Conservation (phyloP, 2,329 filamentous ascomycete species). For the Phialemonium atrogriseum region DNA sequence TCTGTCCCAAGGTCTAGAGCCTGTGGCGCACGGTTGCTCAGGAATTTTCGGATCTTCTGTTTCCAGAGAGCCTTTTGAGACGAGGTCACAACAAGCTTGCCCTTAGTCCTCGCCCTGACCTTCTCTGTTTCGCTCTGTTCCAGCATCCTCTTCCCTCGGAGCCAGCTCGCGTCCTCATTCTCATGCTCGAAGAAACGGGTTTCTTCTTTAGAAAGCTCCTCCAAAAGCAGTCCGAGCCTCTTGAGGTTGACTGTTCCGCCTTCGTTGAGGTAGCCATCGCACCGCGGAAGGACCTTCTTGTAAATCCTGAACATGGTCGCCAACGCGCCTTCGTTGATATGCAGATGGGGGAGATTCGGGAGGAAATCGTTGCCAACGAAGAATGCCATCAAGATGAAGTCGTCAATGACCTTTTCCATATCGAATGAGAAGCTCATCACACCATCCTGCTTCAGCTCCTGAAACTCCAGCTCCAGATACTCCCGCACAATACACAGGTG, state of each 20-base stretch:
- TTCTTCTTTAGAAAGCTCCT: conserved; percentile 82
- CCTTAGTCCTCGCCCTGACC: conserved; percentile 43
- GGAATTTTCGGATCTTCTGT: conserved; percentile 70
- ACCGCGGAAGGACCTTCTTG: conserved; percentile 78
- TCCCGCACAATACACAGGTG: conserved; percentile 96
- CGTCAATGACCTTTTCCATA: conserved; percentile 93
- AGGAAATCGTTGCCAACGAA: conserved; percentile 99
- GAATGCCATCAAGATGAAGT: conserved; percentile 99
- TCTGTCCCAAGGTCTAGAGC: conserved; percentile 66
- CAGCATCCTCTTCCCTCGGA: conserved; percentile 73
- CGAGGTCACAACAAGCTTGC: conserved; percentile 66
- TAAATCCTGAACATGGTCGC: conserved; percentile 97
- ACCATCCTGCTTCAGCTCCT: conserved; percentile 73
- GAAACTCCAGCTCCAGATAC: conserved; percentile 94
- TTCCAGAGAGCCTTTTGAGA: conserved; percentile 77
- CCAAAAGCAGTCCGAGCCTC: conserved; percentile 67
- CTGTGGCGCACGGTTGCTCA: conserved; percentile 57
- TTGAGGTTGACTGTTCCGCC: conserved; percentile 83
- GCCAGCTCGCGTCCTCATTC: conserved; percentile 82
- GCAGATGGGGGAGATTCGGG: conserved; percentile 88
- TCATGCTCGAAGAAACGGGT: conserved; percentile 89
- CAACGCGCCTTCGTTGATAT: conserved; percentile 96
- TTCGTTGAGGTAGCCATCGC: conserved; percentile 94
- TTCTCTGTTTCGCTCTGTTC: conserved; percentile 58
- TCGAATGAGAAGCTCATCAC: conserved; percentile 73